Conservation (phyloP, 2,329 filamentous ascomycete species). For the Colletotrichum sp. region DNA sequence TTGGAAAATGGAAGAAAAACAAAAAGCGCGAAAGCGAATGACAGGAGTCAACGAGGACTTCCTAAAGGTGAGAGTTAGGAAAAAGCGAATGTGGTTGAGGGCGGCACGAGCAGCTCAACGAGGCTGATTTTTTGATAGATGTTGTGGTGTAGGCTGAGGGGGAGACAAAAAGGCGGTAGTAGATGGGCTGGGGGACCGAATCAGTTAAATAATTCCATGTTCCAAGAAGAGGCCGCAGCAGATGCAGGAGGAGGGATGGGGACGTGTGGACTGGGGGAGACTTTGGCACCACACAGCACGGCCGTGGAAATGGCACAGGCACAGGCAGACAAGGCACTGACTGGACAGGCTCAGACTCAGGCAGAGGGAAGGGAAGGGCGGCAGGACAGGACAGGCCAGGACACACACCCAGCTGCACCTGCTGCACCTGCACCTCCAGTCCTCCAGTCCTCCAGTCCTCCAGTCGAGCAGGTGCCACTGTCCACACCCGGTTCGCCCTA, state of each 20-base stretch:
- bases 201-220: conserved; percentile 21
- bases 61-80: conserved; percentile 53
- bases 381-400: not conserved
- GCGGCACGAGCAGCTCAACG: conserved; percentile 20
- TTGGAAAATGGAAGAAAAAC: conserved; percentile 45
- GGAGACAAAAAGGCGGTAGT: conserved; percentile 36
- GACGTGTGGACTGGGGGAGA: not conserved
- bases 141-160: conserved; percentile 32
- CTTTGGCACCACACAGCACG: not conserved
- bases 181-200: conserved; percentile 38
- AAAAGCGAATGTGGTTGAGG: conserved; percentile 53
- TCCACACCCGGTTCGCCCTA: conserved; percentile 4
- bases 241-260: not conserved
- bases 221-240: conserved; percentile 7
- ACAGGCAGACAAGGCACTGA: not conserved
- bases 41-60: conserved; percentile 79
- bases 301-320: not conserved
- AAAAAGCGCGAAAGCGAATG: conserved; percentile 69
- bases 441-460: not conserved
- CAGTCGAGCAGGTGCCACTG: conserved; percentile 6
- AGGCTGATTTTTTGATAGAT: conserved; percentile 20
- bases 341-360: not conserved
- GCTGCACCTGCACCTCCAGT: not conserved
- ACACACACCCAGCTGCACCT: not conserved
- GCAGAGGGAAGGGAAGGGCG: not conserved